phyloP scores from a whole-genome alignment of 139 green algal species.

The Coelastrella sp. region DNA sequence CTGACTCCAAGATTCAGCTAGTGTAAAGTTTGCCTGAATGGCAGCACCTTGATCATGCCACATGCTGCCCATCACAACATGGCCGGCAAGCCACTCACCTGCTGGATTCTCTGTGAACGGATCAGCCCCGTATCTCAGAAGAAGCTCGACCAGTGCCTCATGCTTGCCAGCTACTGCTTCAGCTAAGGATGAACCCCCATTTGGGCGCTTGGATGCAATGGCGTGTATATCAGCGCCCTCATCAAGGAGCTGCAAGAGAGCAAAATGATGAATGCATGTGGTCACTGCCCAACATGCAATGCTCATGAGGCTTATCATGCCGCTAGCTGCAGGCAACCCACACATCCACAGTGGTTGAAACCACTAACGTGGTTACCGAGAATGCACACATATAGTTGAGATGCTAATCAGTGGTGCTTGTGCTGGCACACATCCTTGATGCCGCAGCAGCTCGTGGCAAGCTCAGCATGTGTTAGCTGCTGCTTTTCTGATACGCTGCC shows the following conservation, averaged over 20 bases:
- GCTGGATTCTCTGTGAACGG: constrained; percentile 41
- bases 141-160: constrained; percentile 52
- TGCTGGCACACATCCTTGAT: too few species aligned
- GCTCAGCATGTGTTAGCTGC: too few species aligned
- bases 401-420: too few species aligned
- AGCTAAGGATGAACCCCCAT: constrained; percentile 50
- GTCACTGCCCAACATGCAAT: neutral
- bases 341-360: neutral
- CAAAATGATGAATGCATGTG: constrained; percentile 1
- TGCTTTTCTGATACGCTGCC: too few species aligned
- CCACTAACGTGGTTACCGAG: too few species aligned
- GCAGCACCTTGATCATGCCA: too few species aligned
- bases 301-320: neutral
- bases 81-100: neutral
- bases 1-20: too few species aligned
- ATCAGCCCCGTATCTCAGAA: constrained; percentile 35
- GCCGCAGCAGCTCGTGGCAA: too few species aligned
- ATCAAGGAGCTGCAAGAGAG: constrained; percentile 51
- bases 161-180: constrained; percentile 52
- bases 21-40: too few species aligned
- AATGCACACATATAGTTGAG: too few species aligned
- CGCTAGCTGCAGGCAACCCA: neutral
- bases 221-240: constrained; percentile 47
- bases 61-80: too few species aligned
- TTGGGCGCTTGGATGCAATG: constrained; percentile 20